Base-by-base conservation (phyloP, 768 basidiomycete genomes). In the Lanmaoa pseudosensibilis region DNA sequence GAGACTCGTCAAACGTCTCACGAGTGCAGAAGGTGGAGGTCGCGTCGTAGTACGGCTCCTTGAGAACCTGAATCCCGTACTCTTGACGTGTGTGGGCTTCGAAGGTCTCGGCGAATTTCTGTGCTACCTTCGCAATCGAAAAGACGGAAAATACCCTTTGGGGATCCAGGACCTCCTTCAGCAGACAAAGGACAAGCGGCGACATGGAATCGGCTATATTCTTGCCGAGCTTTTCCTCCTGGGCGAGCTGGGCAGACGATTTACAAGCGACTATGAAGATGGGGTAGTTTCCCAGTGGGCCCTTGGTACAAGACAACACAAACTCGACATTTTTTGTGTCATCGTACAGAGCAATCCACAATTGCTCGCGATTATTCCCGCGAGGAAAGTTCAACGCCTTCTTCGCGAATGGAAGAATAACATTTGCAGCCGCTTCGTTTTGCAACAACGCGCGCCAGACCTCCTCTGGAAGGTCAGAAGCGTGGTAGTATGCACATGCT, bases 31-130 rank as follows among this genome's bases (percentile, higher is more conserved):
- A 81, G 8, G 81, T 75, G 50, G 87, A 77, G 18, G 75, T 81
- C 1, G 87, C 84, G 27, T 79, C 78, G 56, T 91, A 91, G 60
- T 88, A 90, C 0, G 83, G 80, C 0, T 53, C 33, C 38, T 74
- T 61, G 41, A 66, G 49, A 1, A 56, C 52, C 19, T 83, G 48
- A 1, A 68, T 58, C 34, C 21, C 56, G 13, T 37, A 6, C 8
- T 30, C 9, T 10, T 40, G 15, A n/a, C 30, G 30, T 1, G 46
- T n/a, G 58, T 43, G 21, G 72, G 71, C 87, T 83, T 54, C 57
- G 36, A 68, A 90, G 11, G 74, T 56, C 5, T 68, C 57, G 2
- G 77, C 75, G 61, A 91, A 87, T 6, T 60, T 57, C 10, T 56
- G 45, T 0, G 82, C 65, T n/a, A 89, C 70, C 12, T 65, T 60